These are phyloP conservation scores for Nicotiana tabacum DNA, from an alignment of 257 asterid genomes.

Conservation along the genomic window DNA sequence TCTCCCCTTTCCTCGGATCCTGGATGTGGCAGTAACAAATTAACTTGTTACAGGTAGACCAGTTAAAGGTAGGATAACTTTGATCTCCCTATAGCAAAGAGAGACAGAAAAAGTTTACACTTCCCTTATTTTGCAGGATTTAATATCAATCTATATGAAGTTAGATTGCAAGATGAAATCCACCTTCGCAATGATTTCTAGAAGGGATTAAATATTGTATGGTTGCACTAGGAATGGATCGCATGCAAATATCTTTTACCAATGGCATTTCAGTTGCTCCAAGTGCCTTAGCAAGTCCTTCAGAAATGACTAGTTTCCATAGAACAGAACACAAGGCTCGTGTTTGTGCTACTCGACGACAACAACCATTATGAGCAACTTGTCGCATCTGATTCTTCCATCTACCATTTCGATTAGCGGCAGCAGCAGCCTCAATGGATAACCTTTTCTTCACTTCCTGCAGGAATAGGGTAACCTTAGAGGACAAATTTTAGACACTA, in stretches of 20 bases:
- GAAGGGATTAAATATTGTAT: background rate
- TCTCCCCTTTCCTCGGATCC: background rate
- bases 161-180: background rate
- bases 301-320: slow-evolving; percentile 81
- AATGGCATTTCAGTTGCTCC: slow-evolving; percentile 63
- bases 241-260: slow-evolving; percentile 39
- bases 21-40: background rate
- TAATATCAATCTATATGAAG: background rate
- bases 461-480: slow-evolving; percentile 21
- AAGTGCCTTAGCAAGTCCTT: slow-evolving; percentile 69
- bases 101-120: background rate
- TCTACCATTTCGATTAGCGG: slow-evolving; percentile 78
- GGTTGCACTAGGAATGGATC: background rate
- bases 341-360: slow-evolving; percentile 85
- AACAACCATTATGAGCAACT: slow-evolving; percentile 96
- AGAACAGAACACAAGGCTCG: slow-evolving; percentile 73
- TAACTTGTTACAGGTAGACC: background rate
- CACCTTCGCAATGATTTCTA: background rate
- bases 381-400: slow-evolving; percentile 94
- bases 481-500: slow-evolving; percentile 5
- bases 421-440: slow-evolving; percentile 77
- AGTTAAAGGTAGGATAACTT: background rate
- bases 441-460: slow-evolving; percentile 93
- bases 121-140: background rate
- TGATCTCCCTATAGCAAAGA: background rate